Conservation (phyloP, 2,329 filamentous ascomycete genomes). For the Aspergillus versicolor region DNA sequence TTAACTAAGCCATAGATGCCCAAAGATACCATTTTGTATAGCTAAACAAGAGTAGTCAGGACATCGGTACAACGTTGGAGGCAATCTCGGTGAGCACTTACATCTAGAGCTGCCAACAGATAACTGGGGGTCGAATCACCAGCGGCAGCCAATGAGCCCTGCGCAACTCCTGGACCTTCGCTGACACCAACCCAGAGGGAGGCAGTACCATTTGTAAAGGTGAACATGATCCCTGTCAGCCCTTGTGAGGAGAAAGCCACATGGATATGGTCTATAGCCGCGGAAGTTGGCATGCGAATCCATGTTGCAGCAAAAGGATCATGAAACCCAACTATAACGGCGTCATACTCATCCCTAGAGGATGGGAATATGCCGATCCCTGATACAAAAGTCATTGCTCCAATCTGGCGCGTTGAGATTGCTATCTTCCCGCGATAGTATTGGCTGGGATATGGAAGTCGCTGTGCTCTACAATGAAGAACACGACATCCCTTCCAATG, state of each 20-base stretch:
- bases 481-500: slow-evolving; percentile 2
- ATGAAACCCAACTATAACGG: slow-evolving; percentile 5
- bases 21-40: neutral
- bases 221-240: slow-evolving; percentile 8
- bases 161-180: neutral
- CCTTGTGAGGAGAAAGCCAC: slow-evolving; percentile 8
- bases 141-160: neutral
- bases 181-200: slow-evolving; percentile 9
- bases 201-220: neutral
- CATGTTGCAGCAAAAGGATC: slow-evolving; percentile 1
- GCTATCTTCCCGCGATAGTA: neutral
- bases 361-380: slow-evolving; percentile 2
- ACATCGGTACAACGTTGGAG: neutral
- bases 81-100: neutral
- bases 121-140: neutral
- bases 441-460: neutral
- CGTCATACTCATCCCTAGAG: neutral
- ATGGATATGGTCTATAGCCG: neutral
- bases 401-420: slow-evolving; percentile 11
- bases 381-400: slow-evolving; percentile 5
- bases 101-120: slow-evolving; percentile 11
- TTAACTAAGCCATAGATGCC: neutral
- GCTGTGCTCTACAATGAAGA: slow-evolving; percentile 4
- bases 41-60: neutral
- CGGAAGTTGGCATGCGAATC: neutral